A percentile compares a stretch with the other conserved stretches of the same genome.
Conservation (phyloP, 2,329 filamentous ascomycete genomes). For the Aspergillus tanneri region DNA sequence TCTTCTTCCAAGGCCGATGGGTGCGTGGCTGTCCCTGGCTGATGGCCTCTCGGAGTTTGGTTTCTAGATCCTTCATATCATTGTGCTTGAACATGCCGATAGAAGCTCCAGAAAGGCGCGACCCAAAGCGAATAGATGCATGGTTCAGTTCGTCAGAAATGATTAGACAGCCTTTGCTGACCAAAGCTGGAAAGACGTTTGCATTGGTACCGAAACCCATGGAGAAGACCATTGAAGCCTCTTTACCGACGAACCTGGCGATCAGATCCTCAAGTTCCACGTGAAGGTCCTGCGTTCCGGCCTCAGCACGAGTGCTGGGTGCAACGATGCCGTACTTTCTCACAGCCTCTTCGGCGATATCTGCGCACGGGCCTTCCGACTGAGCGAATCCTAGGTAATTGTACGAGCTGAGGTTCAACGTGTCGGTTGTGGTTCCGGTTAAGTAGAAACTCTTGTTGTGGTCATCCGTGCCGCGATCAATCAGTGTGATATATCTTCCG, state of each 20-base stretch:
- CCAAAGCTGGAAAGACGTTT: slow-evolving; percentile 84
- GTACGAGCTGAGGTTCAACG: slow-evolving; percentile 98
- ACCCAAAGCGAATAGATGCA: slow-evolving; percentile 92
- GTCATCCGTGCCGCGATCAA: slow-evolving; percentile 87
- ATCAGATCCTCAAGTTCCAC: slow-evolving; percentile 86
- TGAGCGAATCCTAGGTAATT: slow-evolving; percentile 99
- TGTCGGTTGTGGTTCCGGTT: slow-evolving; percentile 88
- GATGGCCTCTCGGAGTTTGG: slow-evolving; percentile 83
- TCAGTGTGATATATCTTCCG: slow-evolving; percentile 85
- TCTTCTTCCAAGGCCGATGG: slow-evolving; percentile 99
- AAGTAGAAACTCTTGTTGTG: slow-evolving; percentile 88
- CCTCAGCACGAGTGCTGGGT: slow-evolving; percentile 77
- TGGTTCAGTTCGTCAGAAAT: slow-evolving; percentile 98
- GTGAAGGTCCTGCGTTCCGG: slow-evolving; percentile 82
- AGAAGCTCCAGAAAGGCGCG: slow-evolving; percentile 88
- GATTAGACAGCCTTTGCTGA: slow-evolving; percentile 88
- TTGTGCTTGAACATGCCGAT: slow-evolving; percentile 98
- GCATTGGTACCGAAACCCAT: slow-evolving; percentile 99
- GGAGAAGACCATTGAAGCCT: slow-evolving; percentile 92
- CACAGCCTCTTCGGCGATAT: slow-evolving; percentile 82
- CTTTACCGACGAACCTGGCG: slow-evolving; percentile 90
- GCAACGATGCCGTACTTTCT: slow-evolving; percentile 81
- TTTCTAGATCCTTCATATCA: slow-evolving; percentile 84
- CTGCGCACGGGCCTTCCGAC: slow-evolving; percentile 93
- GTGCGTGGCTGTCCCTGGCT: slow-evolving; percentile 95